Percentiles rank a stretch among this genome's conserved stretches.
phyloP scores from a whole-genome alignment of 176 grass and related monocot genomes.

The Oryza coarctata region DNA sequence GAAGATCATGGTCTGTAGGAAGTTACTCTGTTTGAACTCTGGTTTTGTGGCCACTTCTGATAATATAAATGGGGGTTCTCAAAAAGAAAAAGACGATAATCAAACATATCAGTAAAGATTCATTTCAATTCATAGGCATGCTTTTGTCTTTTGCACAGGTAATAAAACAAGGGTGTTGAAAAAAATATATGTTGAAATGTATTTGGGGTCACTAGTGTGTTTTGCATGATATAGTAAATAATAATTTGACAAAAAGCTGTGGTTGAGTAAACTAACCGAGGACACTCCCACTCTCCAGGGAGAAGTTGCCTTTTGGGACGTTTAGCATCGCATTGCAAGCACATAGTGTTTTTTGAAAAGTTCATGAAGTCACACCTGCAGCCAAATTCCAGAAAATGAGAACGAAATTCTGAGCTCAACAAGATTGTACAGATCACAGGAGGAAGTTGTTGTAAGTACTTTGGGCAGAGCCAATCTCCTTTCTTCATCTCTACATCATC shows the following conservation, averaged over 20 bases:
- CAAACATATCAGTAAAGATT: neutral
- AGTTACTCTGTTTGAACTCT: too few species aligned
- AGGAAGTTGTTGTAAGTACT: conserved; percentile 51
- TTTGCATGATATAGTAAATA: neutral
- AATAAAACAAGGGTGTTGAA: conserved; percentile 18
- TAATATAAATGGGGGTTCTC: too few species aligned
- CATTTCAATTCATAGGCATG: conserved; percentile 18
- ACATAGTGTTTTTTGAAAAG: conserved; percentile 86
- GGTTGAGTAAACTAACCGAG: conserved; percentile 54
- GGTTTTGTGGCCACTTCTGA: too few species aligned
- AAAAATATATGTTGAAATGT: conserved; percentile 10
- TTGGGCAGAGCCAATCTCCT: conserved; percentile 98
- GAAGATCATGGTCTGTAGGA: too few species aligned
- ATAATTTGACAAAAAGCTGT: conserved; percentile 28
- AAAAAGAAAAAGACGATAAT: too few species aligned
- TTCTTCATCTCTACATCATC: conserved; percentile 99
- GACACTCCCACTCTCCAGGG: conserved; percentile 96
- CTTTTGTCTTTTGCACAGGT: neutral
- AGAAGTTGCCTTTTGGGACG: conserved; percentile 88
- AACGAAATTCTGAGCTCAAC: conserved; percentile 27
- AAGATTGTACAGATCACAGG: conserved; percentile 38
- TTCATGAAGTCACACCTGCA: conserved; percentile 99
- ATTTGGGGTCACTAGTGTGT: neutral
- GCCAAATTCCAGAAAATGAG: conserved; percentile 36
- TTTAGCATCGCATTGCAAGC: conserved; percentile 91